Percentiles rank a stretch among this genome's conserved stretches.
These are phyloP conservation scores for Leccinellum luteum DNA, from an alignment of 768 basidiomycete genomes.

Conservation along the genomic window DNA sequence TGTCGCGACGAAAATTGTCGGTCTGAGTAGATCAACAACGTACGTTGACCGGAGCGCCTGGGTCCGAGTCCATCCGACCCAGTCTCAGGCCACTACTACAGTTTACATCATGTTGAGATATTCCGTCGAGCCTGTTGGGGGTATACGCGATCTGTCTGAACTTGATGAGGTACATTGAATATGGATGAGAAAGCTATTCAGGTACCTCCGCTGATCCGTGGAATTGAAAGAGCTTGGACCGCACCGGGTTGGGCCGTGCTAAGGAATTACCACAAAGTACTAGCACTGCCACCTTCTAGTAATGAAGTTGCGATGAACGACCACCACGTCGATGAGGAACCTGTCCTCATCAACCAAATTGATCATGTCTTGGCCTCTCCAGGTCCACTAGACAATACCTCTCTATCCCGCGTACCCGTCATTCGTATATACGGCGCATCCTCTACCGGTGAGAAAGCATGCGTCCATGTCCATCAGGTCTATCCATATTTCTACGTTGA, in stretches of 20 bases:
- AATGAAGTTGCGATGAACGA: constrained; percentile 6
- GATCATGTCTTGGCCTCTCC: constrained; percentile 60
- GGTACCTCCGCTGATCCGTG: neutral
- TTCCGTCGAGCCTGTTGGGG: neutral
- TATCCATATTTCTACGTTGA: constrained; percentile 93
- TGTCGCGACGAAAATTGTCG: neutral
- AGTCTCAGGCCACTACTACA: no score
- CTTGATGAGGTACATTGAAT: neutral
- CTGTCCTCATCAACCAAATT: constrained; percentile 51
- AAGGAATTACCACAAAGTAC: no score
- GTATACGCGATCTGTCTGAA: neutral
- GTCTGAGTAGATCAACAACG: neutral
- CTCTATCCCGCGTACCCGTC: constrained; percentile 68
- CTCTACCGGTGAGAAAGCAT: constrained; percentile 71
- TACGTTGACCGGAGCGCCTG: neutral
- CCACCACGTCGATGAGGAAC: constrained; percentile 2
- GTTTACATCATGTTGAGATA: neutral
- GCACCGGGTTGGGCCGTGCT: no score
- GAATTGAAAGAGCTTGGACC: no score
- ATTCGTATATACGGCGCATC: constrained; percentile 86
- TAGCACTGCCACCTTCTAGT: neutral
- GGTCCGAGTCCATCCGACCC: no score
- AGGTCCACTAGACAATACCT: constrained; percentile 61
- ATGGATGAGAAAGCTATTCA: neutral
- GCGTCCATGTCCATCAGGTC: constrained; percentile 89